These are phyloP conservation scores for Chlorociboria aeruginascens DNA, from an alignment of 495 filamentous ascomycete genomes.

Conservation along the genomic window DNA sequence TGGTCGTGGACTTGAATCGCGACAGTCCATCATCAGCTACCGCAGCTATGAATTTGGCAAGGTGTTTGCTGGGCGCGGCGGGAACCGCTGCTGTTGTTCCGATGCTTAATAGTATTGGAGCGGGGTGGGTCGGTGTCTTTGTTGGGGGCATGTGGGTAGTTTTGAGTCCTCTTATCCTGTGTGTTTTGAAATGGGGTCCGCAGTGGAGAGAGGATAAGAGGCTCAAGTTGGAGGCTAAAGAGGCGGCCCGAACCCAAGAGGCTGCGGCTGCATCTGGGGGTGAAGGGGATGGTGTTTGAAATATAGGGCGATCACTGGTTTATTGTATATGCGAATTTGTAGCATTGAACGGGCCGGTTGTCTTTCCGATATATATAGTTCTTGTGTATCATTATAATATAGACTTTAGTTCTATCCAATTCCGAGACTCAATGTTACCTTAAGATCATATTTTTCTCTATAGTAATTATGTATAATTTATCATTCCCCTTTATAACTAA, in stretches of 20 bases:
- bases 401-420: too few species aligned
- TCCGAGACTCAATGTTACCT: too few species aligned
- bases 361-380: too few species aligned
- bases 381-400: too few species aligned
- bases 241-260: background rate
- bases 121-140: constrained; percentile 57
- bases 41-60: constrained; percentile 57
- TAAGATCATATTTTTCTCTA: too few species aligned
- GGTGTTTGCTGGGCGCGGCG: constrained; percentile 57
- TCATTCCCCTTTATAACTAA: too few species aligned
- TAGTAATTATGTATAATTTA: too few species aligned
- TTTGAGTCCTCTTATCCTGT: constrained; percentile 6
- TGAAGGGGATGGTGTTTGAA: too few species aligned
- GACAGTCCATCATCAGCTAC: constrained; percentile 50
- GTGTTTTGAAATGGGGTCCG: constrained; percentile 6
- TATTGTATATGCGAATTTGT: too few species aligned
- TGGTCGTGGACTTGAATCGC: constrained; percentile 58
- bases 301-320: too few species aligned
- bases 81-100: constrained; percentile 53
- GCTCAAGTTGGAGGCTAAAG: constrained; percentile 2
- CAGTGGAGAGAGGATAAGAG: constrained; percentile 7
- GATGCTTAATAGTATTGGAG: constrained; percentile 52
- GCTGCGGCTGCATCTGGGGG: too few species aligned
- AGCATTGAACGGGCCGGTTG: too few species aligned
- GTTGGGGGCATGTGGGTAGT: constrained; percentile 26